Base-by-base conservation (phyloP, 2,329 filamentous ascomycete genomes). In the Penicillium sp. region DNA sequence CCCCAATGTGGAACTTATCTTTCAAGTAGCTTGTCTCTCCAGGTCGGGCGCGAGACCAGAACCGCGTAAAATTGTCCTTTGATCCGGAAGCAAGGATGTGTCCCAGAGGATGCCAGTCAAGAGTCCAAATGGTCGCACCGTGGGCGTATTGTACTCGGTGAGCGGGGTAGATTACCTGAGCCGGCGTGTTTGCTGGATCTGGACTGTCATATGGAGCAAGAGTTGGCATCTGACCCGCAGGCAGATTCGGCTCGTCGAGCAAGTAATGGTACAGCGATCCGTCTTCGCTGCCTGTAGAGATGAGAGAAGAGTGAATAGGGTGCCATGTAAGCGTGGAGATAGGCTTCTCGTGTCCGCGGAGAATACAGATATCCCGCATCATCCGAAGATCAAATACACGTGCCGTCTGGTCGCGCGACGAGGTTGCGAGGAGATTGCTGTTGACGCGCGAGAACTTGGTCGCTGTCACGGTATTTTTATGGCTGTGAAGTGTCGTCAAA, bases 401-500 rank as follows among this genome's bases (percentile, higher is more conserved):
- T 8, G 93, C 93, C 1, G 92, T 96, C 75, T 96, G 92, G 72
- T 99, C 95, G 74, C 95, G 87, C 48, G 93, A 95, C 35, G 93
- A 96, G 0, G 95, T 97, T 41, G 94, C 95, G 52, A 99, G 85
- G 64, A 96, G 90, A 67, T 90, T 86, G 31, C 92, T 93, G 71
- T 91, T 90, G 9, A 91, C 89, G 56, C 90, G 90, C 75, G 97
- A 95, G 73, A 99, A 99, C 50, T 90, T 81, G 0, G 93, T 96
- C 74, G 95, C 95, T 49, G 93, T 95, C 71, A 99, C 93, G 44
- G 93, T 96, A 75, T 97, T 98, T 77, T 99, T 99, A 79, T 98
- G 95, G 48, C 93, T 94, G 77, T 97, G 93, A 3, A 99, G 86
- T 0, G 94, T 98, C 0, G 94, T 97, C 58, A 99, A 83, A 75